Evolutionary conservation across 768 basidiomycete genomes (phyloP), one percentile per base, ranked within the genome.

Genomic region (Boletales sp.): DNA sequence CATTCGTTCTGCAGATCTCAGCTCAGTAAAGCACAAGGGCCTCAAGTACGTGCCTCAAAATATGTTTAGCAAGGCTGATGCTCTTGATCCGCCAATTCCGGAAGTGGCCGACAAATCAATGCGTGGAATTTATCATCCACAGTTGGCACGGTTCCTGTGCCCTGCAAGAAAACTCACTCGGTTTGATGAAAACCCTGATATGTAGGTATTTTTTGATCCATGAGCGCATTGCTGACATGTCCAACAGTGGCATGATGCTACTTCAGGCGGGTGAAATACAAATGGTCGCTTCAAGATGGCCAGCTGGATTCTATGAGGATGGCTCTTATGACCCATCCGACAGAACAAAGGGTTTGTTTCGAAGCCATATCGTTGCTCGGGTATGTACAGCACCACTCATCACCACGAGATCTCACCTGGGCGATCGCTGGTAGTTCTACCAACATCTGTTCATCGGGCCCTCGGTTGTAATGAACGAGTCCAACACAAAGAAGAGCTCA

Each of bases 381-480:
- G 52, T 53, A 8, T 9, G 39, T 40, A 30, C 8, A 18, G 3
- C n/a, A n/a, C 31, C 24, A 14, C 29, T 6, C 27, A 7, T 8
- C 14, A 17, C 6, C 30, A 17, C 9, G 10, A 2, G 13, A 31
- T 43, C 41, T 43, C 2, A 41, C 15, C 6, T 10, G 31, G 11
- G 15, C 11, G 8, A 11, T 32, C 8, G 35, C 14, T 39, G 12
- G 8, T n/a, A 49, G 52, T 30, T 53, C 2, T 49, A 53, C 11
- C 35, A 32, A n/a, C 47, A 53, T 17, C 8, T 49, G 2, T 53
- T 53, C n/a, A n/a, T n/a, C n/a, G n/a, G n/a, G n/a, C n/a, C n/a
- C n/a, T n/a, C n/a, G n/a, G n/a, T n/a, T n/a, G n/a, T n/a, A n/a
- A n/a, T n/a, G n/a, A n/a, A n/a, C 3, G 39, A 48, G 6, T 43